These are phyloP conservation scores for Penicillium crystallinum DNA, from an alignment of 495 filamentous ascomycete species.

Conservation along the genomic window DNA sequence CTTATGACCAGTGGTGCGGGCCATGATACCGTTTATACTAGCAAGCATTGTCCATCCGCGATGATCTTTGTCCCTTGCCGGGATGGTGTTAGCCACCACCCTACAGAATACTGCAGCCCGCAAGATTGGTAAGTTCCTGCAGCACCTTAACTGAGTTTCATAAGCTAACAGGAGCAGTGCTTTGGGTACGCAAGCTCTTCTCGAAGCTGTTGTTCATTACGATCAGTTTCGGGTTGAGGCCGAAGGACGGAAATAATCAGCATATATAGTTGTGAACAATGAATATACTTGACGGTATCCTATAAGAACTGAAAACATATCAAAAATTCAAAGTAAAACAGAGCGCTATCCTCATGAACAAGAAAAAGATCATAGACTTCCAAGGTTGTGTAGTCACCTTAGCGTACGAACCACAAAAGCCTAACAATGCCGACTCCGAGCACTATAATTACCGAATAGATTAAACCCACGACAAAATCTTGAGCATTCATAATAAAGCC, in stretches of 20 bases:
- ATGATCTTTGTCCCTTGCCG: conserved; percentile 63
- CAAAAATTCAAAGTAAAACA: no score
- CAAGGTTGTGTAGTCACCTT: no score
- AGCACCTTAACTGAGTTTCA: not conserved
- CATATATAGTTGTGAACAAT: no score
- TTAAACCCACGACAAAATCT: no score
- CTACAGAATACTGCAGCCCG: conserved; percentile 49
- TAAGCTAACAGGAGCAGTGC: conserved; percentile 20
- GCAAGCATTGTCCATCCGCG: conserved; percentile 48
- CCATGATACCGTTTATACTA: conserved; percentile 60
- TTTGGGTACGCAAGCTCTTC: conserved; percentile 30
- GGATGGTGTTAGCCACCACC: conserved; percentile 60
- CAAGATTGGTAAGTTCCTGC: conserved; percentile 47
- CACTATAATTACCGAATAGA: no score
- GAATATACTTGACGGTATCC: no score
- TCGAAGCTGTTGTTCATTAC: conserved; percentile 34
- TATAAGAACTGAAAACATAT: no score
- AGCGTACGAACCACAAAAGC: no score
- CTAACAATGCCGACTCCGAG: no score
- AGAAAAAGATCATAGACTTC: no score
- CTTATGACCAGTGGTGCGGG: conserved; percentile 49
- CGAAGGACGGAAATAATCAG: not conserved
- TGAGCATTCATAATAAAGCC: not conserved
- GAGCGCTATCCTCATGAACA: no score
- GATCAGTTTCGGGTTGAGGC: conserved; percentile 15